Conservation (phyloP, 768 basidiomycete genomes). For the Clitopilus hobsonii region DNA sequence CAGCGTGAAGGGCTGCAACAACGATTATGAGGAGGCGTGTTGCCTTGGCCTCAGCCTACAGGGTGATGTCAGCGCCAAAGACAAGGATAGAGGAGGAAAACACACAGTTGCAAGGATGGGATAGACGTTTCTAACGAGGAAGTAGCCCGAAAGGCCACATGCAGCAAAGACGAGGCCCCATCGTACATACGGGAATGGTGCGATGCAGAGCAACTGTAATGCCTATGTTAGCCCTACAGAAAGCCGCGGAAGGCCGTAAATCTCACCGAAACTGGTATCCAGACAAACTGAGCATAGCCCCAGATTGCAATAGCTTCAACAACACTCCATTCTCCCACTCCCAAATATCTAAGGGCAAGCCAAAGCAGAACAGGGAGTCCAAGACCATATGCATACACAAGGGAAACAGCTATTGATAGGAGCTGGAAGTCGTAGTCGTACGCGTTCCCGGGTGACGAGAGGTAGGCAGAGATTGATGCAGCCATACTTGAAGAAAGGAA, state of each 20-base stretch:
- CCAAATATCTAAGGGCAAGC: slow-evolving; percentile 79
- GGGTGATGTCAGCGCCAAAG: background rate
- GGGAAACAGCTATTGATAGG: slow-evolving; percentile 73
- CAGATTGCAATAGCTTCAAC: slow-evolving; percentile 78
- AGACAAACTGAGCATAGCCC: slow-evolving; percentile 81
- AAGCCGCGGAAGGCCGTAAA: background rate
- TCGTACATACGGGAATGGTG: slow-evolving; percentile 76
- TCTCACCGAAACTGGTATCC: slow-evolving; percentile 84
- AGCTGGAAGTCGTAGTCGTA: slow-evolving; percentile 86
- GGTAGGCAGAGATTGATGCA: slow-evolving; percentile 82
- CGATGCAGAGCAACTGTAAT: slow-evolving; percentile 73
- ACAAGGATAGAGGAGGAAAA: slow-evolving; percentile 10
- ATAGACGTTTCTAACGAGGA: slow-evolving; percentile 81
- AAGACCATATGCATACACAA: slow-evolving; percentile 87
- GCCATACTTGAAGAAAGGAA: slow-evolving; percentile 93
- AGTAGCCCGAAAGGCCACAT: slow-evolving; percentile 81
- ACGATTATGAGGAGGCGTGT: slow-evolving; percentile 78
- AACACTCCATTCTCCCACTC: slow-evolving; percentile 86
- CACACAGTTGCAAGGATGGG: slow-evolving; percentile 82
- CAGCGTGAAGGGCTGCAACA: slow-evolving; percentile 72
- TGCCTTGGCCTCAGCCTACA: slow-evolving; percentile 83
- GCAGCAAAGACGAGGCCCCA: slow-evolving; percentile 76
- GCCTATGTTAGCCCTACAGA: background rate
- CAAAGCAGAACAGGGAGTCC: slow-evolving; percentile 80
- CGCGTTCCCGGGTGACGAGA: slow-evolving; percentile 51